Conservation (phyloP, 306 rosid species). For the Pterocarpus macrocarpus region DNA sequence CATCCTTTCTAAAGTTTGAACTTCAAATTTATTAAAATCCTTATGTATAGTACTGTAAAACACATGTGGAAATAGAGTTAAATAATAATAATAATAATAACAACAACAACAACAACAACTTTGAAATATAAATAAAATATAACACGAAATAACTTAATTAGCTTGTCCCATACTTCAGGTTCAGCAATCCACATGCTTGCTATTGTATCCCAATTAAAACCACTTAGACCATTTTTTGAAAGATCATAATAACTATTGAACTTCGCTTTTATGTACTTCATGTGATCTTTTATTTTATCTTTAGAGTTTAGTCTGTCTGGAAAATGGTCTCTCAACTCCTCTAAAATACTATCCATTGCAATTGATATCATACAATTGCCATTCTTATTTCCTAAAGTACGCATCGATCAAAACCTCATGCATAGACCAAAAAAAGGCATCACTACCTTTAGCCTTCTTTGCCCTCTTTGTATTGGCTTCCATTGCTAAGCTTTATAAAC, state of each 20-base stretch:
- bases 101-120: no score
- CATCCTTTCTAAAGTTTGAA: no score
- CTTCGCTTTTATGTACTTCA: slow-evolving; percentile 1
- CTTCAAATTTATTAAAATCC: no score
- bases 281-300: slow-evolving; percentile 5
- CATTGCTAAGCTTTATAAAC: not conserved
- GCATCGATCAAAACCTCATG: slow-evolving; percentile 12
- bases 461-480: not conserved
- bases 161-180: not conserved
- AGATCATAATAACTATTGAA: slow-evolving; percentile 19
- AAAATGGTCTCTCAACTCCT: not conserved
- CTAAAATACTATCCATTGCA: slow-evolving; percentile 2
- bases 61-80: no score
- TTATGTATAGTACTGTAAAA: no score
- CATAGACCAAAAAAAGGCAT: not conserved
- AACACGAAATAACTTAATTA: not conserved
- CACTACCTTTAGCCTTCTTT: not conserved
- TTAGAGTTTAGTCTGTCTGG: not conserved
- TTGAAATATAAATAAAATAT: not conserved
- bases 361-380: not conserved
- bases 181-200: not conserved
- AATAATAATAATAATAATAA: no score
- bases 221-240: slow-evolving; percentile 1
- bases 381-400: slow-evolving; percentile 4
- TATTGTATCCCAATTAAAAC: not conserved